A percentile compares a stretch with the other conserved stretches of the same genome.
phyloP scores from a whole-genome alignment of 495 filamentous ascomycete genomes.

The Pseudevernia furfuracea region DNA sequence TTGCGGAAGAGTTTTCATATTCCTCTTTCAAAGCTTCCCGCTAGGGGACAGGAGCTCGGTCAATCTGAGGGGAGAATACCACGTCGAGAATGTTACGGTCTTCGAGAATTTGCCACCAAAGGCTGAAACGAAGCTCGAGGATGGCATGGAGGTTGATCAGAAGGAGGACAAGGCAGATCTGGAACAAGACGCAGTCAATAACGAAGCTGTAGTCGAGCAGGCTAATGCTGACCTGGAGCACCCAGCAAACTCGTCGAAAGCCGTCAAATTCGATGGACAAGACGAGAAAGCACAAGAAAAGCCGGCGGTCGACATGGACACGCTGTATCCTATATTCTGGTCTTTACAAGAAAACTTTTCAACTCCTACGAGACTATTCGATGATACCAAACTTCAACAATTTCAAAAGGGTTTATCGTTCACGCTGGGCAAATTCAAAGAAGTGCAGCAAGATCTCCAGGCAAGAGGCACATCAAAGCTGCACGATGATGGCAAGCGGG shows the following conservation, averaged over 20 bases:
- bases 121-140: conserved; percentile 19
- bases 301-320: conserved; percentile 54
- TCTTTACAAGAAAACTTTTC: conserved; percentile 84
- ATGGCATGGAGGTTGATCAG: conserved; percentile 49
- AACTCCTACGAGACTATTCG: conserved; percentile 76
- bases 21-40: conserved; percentile 94
- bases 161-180: conserved; percentile 25
- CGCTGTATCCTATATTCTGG: conserved; percentile 91
- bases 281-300: conserved; percentile 35
- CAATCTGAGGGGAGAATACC: conserved; percentile 92
- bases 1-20: conserved; percentile 93
- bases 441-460: conserved; percentile 63
- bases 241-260: conserved; percentile 33
- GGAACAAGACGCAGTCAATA: conserved; percentile 20
- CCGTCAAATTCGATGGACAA: conserved; percentile 44
- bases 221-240: conserved; percentile 31
- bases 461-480: conserved; percentile 41
- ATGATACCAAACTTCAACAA: conserved; percentile 57
- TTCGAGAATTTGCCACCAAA: conserved; percentile 50
- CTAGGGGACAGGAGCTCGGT: conserved; percentile 94
- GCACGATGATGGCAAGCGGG: conserved; percentile 52
- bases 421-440: conserved; percentile 71
- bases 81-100: conserved; percentile 86
- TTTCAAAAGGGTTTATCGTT: conserved; percentile 70
- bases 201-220: conserved; percentile 29